Conservation (phyloP, 257 asterid genomes). For the Schizonepeta tenuifolia region DNA sequence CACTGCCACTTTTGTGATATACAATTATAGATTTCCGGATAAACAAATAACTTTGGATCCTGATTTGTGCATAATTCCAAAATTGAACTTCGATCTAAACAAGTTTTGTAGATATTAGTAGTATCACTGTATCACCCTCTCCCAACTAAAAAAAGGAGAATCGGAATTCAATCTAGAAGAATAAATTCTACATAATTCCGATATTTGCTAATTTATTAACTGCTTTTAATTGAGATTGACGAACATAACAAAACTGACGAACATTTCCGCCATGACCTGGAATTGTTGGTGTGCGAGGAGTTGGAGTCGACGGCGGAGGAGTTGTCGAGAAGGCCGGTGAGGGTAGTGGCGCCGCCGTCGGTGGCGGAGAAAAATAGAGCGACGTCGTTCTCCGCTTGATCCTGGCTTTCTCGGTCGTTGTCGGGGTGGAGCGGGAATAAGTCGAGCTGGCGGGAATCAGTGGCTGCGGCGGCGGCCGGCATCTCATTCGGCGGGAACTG, state of each 20-base stretch:
- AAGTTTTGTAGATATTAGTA: background rate
- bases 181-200: too few species aligned
- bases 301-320: slow-evolving; percentile 45
- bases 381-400: slow-evolving; percentile 62
- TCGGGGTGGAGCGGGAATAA: slow-evolving; percentile 61
- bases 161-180: background rate
- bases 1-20: too few species aligned
- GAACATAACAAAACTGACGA: background rate
- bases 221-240: too few species aligned
- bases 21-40: background rate
- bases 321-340: slow-evolving; percentile 61
- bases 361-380: slow-evolving; percentile 69
- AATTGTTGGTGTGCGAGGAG: slow-evolving; percentile 44
- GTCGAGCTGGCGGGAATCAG: slow-evolving; percentile 41
- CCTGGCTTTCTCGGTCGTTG: slow-evolving; percentile 52
- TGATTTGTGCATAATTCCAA: background rate
- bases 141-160: background rate
- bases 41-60: too few species aligned
- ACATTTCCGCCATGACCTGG: slow-evolving; percentile 32
- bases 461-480: background rate
- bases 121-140: too few species aligned
- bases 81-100: background rate
- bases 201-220: too few species aligned
- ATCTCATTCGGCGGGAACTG: slow-evolving; percentile 52
- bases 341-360: slow-evolving; percentile 70